Base-by-base conservation (phyloP, 179 eudicot genomes). In the Vitellaria paradoxa region DNA sequence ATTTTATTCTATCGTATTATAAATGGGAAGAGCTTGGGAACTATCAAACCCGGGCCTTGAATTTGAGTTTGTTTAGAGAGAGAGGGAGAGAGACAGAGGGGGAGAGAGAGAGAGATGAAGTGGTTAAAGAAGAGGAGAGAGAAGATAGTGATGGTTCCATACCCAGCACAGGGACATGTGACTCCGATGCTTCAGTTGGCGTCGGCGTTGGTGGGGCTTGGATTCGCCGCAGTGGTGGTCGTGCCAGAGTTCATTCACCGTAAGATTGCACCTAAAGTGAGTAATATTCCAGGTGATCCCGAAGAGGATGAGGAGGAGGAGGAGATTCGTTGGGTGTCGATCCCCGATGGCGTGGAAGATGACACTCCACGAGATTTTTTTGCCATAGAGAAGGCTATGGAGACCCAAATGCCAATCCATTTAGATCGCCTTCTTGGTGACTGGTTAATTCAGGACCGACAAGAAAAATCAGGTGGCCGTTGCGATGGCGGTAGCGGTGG, bases 151-250 rank as follows among this genome's bases (percentile, higher is more conserved):
- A 68, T 92, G 82, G 89, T 93, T 11, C 98, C 98, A 11, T 93
- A 89, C 78, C 97, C 97, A 57, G 98, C 98, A 55, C 97, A 92
- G 79, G 98, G 98, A 8, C 98, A 93, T 72, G 95, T 93, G 9
- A 90, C 95, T 0, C 98, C 98, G 56, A 93, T 92, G 92, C 79
- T 92, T 11, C 85, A 93, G 61, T 69, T 93, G 8, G 97, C 95
- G 5, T 69, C 88, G 0, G 74, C 79, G 24, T 71, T 93, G 47
- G 65, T 81, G 63, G 69, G 59, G 60, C 74, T 67, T 14, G 89
- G 90, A 0, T 86, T 86, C 50, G 70, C 23, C 9, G 93, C 92
- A 3, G 79, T 93, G 78, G 64, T 93, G 6, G 78, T 92, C 56
- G 72, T 82, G 26, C 95, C 97, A 6, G 92, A 87, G 76, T 93